A percentile compares a stretch with the other conserved stretches of the same genome.
Evolutionary conservation across 805 yeast genomes (phyloP).

Genomic region (Teunomyces pallodes): DNA sequence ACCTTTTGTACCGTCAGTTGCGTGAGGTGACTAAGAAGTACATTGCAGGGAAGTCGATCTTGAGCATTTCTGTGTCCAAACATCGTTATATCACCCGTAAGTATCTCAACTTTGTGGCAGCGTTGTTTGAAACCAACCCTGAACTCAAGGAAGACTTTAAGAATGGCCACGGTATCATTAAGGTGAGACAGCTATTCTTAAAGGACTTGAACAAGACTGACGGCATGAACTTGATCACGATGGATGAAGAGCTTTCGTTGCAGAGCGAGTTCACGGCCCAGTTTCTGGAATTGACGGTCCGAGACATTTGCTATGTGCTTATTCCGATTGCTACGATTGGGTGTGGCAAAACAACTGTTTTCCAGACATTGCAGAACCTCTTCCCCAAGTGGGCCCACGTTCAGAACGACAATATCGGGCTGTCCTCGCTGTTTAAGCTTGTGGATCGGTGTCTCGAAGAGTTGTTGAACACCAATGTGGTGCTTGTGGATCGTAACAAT

Average conservation of each 20-base stretch:
- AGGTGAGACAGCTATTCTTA: conserved; percentile 65
- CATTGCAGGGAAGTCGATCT: conserved; percentile 25
- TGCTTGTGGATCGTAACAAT: conserved; percentile 81
- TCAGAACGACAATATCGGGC: conserved; percentile 74
- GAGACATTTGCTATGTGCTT: conserved; percentile 53
- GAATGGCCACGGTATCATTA: conserved; percentile 69
- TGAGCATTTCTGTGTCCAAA: conserved; percentile 15
- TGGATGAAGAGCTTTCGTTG: conserved; percentile 38
- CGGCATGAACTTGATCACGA: conserved; percentile 57
- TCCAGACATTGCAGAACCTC: conserved; percentile 54
- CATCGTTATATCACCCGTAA: conserved; percentile 62
- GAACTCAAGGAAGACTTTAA: conserved; percentile 44
- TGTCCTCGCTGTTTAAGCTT: conserved; percentile 47
- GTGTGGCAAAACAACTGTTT: conserved; percentile 89
- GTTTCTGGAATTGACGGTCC: conserved; percentile 11
- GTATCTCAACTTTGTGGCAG: conserved; percentile 66
- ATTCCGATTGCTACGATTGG: conserved; percentile 90
- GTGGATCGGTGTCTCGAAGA: conserved; percentile 43
- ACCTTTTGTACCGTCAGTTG: conserved; percentile 83
- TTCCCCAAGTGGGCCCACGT: conserved; percentile 62
- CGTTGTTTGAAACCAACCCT: conserved; percentile 51
- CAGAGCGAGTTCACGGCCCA: conserved; percentile 17
- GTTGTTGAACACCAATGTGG: conserved; percentile 41
- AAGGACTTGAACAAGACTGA: conserved; percentile 37
- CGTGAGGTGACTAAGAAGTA: conserved; percentile 77